These are phyloP conservation scores for Penicillium sclerotigenum DNA, from an alignment of 2,329 filamentous ascomycete species.

Conservation along the genomic window DNA sequence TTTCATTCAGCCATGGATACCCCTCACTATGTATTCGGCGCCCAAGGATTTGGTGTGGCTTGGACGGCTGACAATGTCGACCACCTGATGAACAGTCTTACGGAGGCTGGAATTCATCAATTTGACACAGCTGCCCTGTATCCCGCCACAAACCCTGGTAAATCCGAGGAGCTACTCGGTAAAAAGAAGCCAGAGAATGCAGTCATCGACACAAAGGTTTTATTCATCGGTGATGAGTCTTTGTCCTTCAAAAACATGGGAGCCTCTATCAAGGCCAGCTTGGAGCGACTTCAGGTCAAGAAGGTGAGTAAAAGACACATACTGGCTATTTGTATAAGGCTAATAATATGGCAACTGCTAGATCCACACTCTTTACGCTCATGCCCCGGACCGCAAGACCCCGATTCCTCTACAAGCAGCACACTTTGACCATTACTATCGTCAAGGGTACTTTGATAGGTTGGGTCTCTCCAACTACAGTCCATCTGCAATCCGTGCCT, in stretches of 20 bases:
- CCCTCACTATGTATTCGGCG: slow-evolving; percentile 1
- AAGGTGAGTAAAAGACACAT: background rate
- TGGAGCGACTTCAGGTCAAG: background rate
- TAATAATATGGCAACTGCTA: background rate
- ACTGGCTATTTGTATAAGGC: background rate
- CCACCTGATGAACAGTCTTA: background rate
- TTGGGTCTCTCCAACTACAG: slow-evolving; percentile 6
- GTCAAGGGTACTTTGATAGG: background rate
- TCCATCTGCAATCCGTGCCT: background rate
- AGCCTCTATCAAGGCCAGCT: background rate
- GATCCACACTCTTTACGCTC: slow-evolving; percentile 4
- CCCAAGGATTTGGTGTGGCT: background rate
- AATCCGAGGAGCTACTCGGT: background rate
- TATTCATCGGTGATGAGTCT: background rate
- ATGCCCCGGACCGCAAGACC: slow-evolving; percentile 2
- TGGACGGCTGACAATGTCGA: background rate
- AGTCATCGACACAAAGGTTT: background rate
- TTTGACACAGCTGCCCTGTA: slow-evolving; percentile 6
- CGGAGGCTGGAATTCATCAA: background rate
- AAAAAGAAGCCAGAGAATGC: background rate
- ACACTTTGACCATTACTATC: slow-evolving; percentile 2
- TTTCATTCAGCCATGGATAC: background rate
- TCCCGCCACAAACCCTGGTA: slow-evolving; percentile 1
- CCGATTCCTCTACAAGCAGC: slow-evolving; percentile 1
- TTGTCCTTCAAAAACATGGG: background rate